These are phyloP conservation scores for Saccharomycopsis sp. DNA, from an alignment of 805 yeast species.

Conservation along the genomic window DNA sequence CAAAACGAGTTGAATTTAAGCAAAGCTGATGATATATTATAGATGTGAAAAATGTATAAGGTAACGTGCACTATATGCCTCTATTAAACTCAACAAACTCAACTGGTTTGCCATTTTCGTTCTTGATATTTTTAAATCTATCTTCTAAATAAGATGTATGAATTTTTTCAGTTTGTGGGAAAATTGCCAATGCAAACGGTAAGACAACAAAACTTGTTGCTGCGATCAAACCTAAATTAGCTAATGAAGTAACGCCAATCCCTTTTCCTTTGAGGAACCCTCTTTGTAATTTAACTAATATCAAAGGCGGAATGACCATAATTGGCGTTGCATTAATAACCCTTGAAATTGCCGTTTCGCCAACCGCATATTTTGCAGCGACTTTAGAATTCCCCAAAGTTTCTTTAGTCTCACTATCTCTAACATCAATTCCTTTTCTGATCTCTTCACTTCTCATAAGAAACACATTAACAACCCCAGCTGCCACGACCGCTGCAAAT, in stretches of 20 bases:
- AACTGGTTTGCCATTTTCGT: constrained; percentile 51
- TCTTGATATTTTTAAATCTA: constrained; percentile 53
- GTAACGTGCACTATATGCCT: constrained; percentile 53
- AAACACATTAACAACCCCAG: constrained; percentile 94
- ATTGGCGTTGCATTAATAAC: constrained; percentile 95
- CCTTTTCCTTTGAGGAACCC: constrained; percentile 63
- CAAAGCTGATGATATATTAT: not conserved
- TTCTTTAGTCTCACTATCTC: constrained; percentile 54
- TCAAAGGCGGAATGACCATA: constrained; percentile 92
- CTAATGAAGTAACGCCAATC: constrained; percentile 52
- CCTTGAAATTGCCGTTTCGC: constrained; percentile 92
- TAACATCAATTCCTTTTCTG: constrained; percentile 59
- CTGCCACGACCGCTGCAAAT: constrained; percentile 96
- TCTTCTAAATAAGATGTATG: constrained; percentile 55
- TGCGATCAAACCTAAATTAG: constrained; percentile 82
- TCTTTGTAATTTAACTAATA: constrained; percentile 71
- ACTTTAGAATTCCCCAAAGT: constrained; percentile 67
- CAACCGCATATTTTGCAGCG: constrained; percentile 92
- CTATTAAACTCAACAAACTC: constrained; percentile 77
- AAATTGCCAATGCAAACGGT: constrained; percentile 92
- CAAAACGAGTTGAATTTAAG: not conserved
- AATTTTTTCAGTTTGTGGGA: constrained; percentile 80
- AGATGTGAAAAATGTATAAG: not conserved
- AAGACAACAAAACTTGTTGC: constrained; percentile 79
- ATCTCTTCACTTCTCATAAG: constrained; percentile 95